phyloP scores from a whole-genome alignment of 177 flowering plant genomes.

The Tripterygium wilfordii region DNA sequence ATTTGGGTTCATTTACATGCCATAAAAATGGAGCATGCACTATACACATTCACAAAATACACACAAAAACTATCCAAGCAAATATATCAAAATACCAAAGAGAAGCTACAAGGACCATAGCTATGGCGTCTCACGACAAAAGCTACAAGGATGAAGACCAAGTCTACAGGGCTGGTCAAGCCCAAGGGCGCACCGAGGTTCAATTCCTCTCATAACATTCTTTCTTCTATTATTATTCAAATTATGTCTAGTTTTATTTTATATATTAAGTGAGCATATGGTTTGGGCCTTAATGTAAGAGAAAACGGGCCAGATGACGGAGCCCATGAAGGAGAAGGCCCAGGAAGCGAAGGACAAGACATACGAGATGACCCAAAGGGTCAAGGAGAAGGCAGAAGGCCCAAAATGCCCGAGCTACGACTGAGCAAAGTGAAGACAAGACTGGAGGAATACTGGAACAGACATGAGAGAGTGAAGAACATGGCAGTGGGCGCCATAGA shows the following conservation, averaged over 20 bases:
- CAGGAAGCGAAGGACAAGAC: slow-evolving; percentile 28
- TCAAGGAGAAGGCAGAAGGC: slow-evolving; percentile 9
- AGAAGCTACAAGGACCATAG: too few species aligned
- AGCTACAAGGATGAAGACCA: too few species aligned
- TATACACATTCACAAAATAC: too few species aligned
- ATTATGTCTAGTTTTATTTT: too few species aligned
- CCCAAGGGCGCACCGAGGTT: slow-evolving; percentile 41
- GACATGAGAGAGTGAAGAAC: slow-evolving; percentile 24
- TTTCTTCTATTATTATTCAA: too few species aligned
- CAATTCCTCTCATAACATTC: not conserved
- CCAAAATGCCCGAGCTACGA: slow-evolving; percentile 3
- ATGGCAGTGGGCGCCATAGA: slow-evolving; percentile 33
- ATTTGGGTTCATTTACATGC: too few species aligned
- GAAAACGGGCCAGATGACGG: slow-evolving; percentile 26
- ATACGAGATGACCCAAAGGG: slow-evolving; percentile 10
- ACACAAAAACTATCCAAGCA: too few species aligned
- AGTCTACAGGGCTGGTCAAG: slow-evolving; percentile 45
- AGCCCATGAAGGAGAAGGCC: slow-evolving; percentile 25
- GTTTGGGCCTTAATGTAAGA: slow-evolving; percentile 5
- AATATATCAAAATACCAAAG: too few species aligned
- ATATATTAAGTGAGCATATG: too few species aligned
- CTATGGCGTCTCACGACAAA: slow-evolving; percentile 49
- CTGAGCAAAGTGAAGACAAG: slow-evolving; percentile 20
- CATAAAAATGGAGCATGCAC: too few species aligned
- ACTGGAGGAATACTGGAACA: slow-evolving; percentile 11